phyloP scores from a whole-genome alignment of 768 basidiomycete species.

The Agrocybe praecox region DNA sequence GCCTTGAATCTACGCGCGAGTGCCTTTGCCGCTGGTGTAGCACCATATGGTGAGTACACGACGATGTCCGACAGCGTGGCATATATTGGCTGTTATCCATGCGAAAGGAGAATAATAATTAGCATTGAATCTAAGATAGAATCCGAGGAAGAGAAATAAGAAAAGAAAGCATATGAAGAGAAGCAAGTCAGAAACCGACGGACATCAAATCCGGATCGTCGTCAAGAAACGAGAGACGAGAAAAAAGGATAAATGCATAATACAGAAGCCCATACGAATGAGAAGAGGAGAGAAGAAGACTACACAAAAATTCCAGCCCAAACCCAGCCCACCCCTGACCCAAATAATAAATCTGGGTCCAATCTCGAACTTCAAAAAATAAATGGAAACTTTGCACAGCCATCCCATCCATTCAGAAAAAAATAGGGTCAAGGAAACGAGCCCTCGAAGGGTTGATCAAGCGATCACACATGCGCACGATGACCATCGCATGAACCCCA shows the following conservation, averaged over 20 bases:
- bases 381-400: no score
- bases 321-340: no score
- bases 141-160: background rate
- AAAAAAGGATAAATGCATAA: background rate
- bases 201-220: background rate
- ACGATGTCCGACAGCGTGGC: slow-evolving; percentile 89
- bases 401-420: no score
- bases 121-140: background rate
- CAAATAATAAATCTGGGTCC: no score
- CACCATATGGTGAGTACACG: slow-evolving; percentile 79
- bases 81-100: slow-evolving; percentile 65
- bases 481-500: no score
- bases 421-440: no score
- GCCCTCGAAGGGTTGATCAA: no score
- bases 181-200: background rate
- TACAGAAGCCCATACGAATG: no score
- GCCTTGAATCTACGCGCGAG: slow-evolving; percentile 68
- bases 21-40: slow-evolving; percentile 51
- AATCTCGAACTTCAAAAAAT: no score
- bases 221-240: background rate
- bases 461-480: no score
- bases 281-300: no score
- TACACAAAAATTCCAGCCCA: no score
- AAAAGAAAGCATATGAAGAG: background rate
- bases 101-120: background rate